Evolutionary conservation across 2,329 filamentous ascomycete species (phyloP).

Genomic region (Beauveria rudraprayagi): DNA sequence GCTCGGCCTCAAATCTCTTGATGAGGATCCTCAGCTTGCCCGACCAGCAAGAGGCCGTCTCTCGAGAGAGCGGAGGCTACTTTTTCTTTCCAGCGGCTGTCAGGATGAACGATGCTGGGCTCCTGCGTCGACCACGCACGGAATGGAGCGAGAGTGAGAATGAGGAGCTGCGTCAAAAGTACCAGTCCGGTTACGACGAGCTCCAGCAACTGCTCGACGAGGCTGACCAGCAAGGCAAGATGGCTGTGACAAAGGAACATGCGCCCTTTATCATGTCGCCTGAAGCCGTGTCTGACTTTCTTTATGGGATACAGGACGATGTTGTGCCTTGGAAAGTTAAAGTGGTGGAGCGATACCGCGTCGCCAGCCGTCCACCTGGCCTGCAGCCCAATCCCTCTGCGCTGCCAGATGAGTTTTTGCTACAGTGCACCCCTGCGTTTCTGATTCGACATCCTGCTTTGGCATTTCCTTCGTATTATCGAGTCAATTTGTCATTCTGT

Average conservation of each 20-base stretch:
- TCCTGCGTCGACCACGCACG: not conserved
- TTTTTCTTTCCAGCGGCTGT: not conserved
- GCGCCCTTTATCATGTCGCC: not conserved
- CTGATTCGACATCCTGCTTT: constrained; percentile 32
- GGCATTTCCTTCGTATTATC: constrained; percentile 25
- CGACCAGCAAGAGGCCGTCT: not conserved
- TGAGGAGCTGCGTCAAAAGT: not conserved
- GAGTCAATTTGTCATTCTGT: not conserved
- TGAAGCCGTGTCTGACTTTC: not conserved
- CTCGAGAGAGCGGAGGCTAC: not conserved
- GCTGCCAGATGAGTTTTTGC: constrained; percentile 27
- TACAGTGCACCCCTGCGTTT: constrained; percentile 25
- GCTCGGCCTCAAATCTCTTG: not conserved
- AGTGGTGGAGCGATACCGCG: not conserved
- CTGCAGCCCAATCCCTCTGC: constrained; percentile 22
- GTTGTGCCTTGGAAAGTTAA: not conserved
- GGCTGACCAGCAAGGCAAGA: not conserved
- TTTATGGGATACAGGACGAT: not conserved
- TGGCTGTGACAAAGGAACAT: not conserved
- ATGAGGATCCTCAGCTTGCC: not conserved
- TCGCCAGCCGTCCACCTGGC: not conserved
- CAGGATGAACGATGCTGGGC: not conserved
- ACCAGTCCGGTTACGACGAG: not conserved
- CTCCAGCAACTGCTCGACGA: not conserved
- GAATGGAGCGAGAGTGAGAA: not conserved